phyloP scores from a whole-genome alignment of 768 basidiomycete genomes.

The Termitomyces eurrhizus region DNA sequence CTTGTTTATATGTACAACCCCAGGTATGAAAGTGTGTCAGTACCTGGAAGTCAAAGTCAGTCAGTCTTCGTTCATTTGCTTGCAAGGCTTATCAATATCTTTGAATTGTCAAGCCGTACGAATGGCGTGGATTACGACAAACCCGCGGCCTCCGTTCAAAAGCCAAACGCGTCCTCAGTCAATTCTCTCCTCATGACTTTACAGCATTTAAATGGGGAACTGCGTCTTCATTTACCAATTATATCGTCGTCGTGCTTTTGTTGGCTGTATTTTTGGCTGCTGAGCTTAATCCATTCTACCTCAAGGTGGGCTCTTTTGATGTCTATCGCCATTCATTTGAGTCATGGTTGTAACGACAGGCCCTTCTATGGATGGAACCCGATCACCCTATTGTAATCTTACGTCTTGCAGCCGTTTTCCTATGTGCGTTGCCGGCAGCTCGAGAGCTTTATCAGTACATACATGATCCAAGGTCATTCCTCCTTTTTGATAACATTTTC shows the following conservation, averaged over 20 bases:
- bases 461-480: constrained; percentile 66
- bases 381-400: constrained; percentile 82
- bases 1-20: constrained; percentile 10
- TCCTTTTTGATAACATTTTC: background rate
- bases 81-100: constrained; percentile 2
- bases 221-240: constrained; percentile 68
- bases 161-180: constrained; percentile 73
- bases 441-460: constrained; percentile 83
- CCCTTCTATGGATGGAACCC: constrained; percentile 83
- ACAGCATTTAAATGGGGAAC: constrained; percentile 89
- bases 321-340: constrained; percentile 3
- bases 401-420: constrained; percentile 69
- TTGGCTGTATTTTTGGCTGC: constrained; percentile 79
- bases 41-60: constrained; percentile 84
- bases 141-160: constrained; percentile 76
- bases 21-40: constrained; percentile 85
- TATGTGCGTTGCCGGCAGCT: constrained; percentile 84
- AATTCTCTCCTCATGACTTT: constrained; percentile 86
- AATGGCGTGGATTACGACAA: constrained; percentile 81
- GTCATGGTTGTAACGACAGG: constrained; percentile 24
- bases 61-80: constrained; percentile 5
- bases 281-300: constrained; percentile 84
- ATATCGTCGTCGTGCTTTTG: constrained; percentile 68
- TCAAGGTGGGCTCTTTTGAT: constrained; percentile 52
- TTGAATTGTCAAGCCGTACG: constrained; percentile 56